These are phyloP conservation scores for Nadsonia starkeyi-henricii DNA, from an alignment of 1,139 yeast genomes.

Conservation along the genomic window DNA sequence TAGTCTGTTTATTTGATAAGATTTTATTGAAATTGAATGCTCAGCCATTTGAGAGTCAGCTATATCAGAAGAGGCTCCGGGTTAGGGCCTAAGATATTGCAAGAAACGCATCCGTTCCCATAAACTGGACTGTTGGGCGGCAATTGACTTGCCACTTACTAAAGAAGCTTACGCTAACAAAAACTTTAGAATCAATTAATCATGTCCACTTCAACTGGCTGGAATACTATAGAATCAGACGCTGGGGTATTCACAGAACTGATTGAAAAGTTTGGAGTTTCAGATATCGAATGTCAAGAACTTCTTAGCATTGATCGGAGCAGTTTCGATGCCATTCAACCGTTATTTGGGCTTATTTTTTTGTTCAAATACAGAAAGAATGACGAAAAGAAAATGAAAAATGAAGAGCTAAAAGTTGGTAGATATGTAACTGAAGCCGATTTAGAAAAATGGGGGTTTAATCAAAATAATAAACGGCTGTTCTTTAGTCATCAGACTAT, in stretches of 20 bases:
- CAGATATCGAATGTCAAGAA: conserved; percentile 47
- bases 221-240: conserved; percentile 65
- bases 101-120: no score
- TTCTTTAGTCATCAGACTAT: conserved; percentile 57
- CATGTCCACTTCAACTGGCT: conserved; percentile 22
- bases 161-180: no score
- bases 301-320: conserved; percentile 40
- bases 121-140: no score
- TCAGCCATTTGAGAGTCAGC: no score
- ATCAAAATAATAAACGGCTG: conserved; percentile 23
- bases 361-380: conserved; percentile 44
- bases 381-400: conserved; percentile 8
- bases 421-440: conserved; percentile 12
- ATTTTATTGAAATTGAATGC: no score
- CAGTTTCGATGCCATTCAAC: conserved; percentile 25
- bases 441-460: conserved; percentile 9
- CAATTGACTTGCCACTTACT: no score
- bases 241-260: conserved; percentile 63
- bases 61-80: no score
- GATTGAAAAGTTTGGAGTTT: conserved; percentile 43
- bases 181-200: background rate
- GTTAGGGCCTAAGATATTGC: no score
- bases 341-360: conserved; percentile 49
- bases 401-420: conserved; percentile 5
- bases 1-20: no score